Evolutionary conservation across 306 rosid species (phyloP), one percentile per base, ranked within the genome.

Genomic region (Purshia tridentata): DNA sequence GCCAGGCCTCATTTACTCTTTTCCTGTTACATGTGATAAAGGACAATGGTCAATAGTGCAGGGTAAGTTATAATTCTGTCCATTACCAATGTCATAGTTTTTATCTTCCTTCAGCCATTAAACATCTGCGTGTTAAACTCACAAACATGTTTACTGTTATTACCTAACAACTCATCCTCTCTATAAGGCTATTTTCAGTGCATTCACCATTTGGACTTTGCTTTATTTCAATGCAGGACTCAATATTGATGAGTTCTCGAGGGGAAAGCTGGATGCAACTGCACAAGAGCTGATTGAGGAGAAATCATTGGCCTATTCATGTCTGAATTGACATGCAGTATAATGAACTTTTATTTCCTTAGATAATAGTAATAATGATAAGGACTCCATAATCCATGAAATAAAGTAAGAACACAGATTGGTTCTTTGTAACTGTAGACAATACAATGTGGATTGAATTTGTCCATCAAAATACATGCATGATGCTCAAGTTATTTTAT

Each of bases 41-140:
- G 99, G 97, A 67, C 87, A 86, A 19, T 94, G 99, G 99, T 84
- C 82, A 40, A 94, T 94, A 41, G 95, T 89, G 37, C 86, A 89
- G 35, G 95, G 99, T 93, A 77, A 46, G 55, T 73, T 35, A 11
- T 2, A 50, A 41, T 35, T 52, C 40, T 70, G 13, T 46, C 9
- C 8, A 16, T 14, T 51, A 3, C 2, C 9, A 1, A 44, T 44
- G 10, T 39, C 20, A 0, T 29, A 4, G 22, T 16, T 72, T 18
- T 15, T 44, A 29, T 50, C 2, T 40, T 48, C 67, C 20, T 29
- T 59, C 61, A 13, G 44, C 42, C 15, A 42, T 48, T 16, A 35
- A 1, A 67, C 29, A n/a, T 18, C 65, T 0, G 8, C 49, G 46
- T 1, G 5, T 76, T 66, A 53, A 68, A 29, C 56, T 37, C 66